Evolutionary conservation across 78 protist genomes (phyloP).

Genomic region (Speleostelium caveatum): DNA sequence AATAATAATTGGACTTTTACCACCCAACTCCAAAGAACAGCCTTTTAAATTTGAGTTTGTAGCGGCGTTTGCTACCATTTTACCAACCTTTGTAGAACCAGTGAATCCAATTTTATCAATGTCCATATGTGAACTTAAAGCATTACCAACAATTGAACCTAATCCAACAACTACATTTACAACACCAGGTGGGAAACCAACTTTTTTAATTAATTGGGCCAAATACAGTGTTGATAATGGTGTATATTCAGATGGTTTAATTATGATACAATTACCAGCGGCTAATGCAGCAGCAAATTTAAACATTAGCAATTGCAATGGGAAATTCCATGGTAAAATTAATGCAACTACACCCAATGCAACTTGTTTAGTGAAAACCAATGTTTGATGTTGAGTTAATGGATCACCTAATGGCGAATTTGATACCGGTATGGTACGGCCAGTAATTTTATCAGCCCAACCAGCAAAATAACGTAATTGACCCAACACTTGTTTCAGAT

Average conservation of each 20-base stretch:
- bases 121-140: conserved; percentile 71
- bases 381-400: background rate
- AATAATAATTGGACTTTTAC: conserved; percentile 94
- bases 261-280: conserved; percentile 91
- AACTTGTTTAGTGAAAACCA: conserved; percentile 70
- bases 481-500: conserved; percentile 30
- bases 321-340: conserved; percentile 91
- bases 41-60: conserved; percentile 61
- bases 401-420: conserved; percentile 2
- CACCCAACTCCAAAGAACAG: conserved; percentile 92
- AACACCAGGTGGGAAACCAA: conserved; percentile 96
- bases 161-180: conserved; percentile 89
- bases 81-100: conserved; percentile 89
- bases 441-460: conserved; percentile 88
- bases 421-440: conserved; percentile 55
- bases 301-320: conserved; percentile 75
- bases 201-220: conserved; percentile 84
- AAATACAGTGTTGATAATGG: conserved; percentile 91
- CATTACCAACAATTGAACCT: conserved; percentile 85
- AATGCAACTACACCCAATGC: conserved; percentile 84
- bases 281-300: conserved; percentile 94
- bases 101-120: conserved; percentile 93
- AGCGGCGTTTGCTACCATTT: conserved; percentile 63
- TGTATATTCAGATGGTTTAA: conserved; percentile 94
- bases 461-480: conserved; percentile 89